Evolutionary conservation across 768 basidiomycete genomes (phyloP), one percentile per base, ranked within the genome.

Genomic region (Astraeus odoratus): DNA sequence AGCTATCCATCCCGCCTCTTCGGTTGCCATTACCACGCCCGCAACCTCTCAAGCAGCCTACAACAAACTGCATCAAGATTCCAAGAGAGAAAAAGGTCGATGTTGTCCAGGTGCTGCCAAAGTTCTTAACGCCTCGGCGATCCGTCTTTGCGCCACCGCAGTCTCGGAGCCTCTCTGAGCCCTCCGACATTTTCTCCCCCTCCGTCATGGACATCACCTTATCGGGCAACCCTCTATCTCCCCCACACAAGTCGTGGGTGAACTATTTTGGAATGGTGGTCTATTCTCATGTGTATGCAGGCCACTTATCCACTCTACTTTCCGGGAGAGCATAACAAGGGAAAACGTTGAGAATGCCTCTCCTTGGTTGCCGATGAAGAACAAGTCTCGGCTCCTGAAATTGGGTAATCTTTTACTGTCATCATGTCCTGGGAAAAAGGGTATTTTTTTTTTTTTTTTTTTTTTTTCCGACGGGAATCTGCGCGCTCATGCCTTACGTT

Each of bases 381-480:
- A 42, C 49, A 45, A 40, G 20, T 44, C 49, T 26, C 54, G 58
- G 20, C 48, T 52, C 9, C 64, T 67, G 23, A 57, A 56, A 10
- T 65, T 95, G 8, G 94, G 94, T n/a, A 97, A 98, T 61, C 67
- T 98, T 18, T 75, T 84, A 41, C 64, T 97, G 25, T 91, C 87
- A 5, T 92, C 88, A 5, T 97, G 95, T 67, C 94, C 94, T 2
- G 94, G 94, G 4, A 98, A 98, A 66, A 92, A 96, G 74, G 83
- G 85, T 83, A 24, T 8, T 63, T 47, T 22, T 30, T 43, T 39
- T 42, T n/a, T 24, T 35, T 2, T 7, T 13, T 43, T 7, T 23
- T 2, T 30, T 15, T 18, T 31, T 39, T 15, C 5, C 22, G 8
- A 8, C 8, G n/a, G 7, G 5, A 10, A 19, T 42, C 2, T 19